These are phyloP conservation scores for Arxiozyma telluris DNA, from an alignment of 1,139 yeast genomes.

Conservation along the genomic window DNA sequence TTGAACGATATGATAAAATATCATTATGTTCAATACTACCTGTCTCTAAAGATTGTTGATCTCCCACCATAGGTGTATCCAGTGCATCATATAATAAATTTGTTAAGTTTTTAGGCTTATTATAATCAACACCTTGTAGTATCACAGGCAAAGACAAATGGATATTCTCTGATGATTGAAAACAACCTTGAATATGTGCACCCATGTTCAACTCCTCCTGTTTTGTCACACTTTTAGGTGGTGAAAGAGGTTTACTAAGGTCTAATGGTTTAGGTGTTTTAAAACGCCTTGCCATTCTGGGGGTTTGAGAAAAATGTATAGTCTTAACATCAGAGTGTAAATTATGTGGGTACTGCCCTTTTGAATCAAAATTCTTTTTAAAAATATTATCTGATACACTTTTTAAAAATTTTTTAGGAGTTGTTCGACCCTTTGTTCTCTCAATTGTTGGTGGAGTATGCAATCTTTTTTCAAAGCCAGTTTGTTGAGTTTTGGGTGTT, in stretches of 20 bases:
- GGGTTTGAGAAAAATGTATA: background rate
- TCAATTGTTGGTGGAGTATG: constrained; percentile 30
- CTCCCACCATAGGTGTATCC: background rate
- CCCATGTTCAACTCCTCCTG: background rate
- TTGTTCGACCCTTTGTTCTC: constrained; percentile 11
- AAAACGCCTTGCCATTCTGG: constrained; percentile 8
- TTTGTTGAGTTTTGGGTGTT: constrained; percentile 13
- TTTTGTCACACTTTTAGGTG: constrained; percentile 15
- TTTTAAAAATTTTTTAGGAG: constrained; percentile 19
- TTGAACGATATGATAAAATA: constrained; percentile 17
- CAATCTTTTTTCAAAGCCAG: constrained; percentile 15
- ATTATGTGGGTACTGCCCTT: background rate
- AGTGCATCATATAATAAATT: constrained; percentile 2
- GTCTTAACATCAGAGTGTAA: background rate
- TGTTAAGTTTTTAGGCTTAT: constrained; percentile 3
- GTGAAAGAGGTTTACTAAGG: constrained; percentile 15
- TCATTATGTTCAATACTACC: constrained; percentile 5
- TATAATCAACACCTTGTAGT: background rate
- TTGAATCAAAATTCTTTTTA: constrained; percentile 13
- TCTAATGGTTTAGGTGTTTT: constrained; percentile 20
- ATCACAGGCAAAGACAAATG: constrained; percentile 8
- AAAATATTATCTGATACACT: constrained; percentile 23
- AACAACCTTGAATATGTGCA: background rate
- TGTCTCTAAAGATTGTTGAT: background rate
- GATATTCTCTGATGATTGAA: constrained; percentile 1